Evolutionary conservation across 2,329 filamentous ascomycete species (phyloP), one percentile per base, ranked within the genome.

Genomic region (Lomentospora prolificans): DNA sequence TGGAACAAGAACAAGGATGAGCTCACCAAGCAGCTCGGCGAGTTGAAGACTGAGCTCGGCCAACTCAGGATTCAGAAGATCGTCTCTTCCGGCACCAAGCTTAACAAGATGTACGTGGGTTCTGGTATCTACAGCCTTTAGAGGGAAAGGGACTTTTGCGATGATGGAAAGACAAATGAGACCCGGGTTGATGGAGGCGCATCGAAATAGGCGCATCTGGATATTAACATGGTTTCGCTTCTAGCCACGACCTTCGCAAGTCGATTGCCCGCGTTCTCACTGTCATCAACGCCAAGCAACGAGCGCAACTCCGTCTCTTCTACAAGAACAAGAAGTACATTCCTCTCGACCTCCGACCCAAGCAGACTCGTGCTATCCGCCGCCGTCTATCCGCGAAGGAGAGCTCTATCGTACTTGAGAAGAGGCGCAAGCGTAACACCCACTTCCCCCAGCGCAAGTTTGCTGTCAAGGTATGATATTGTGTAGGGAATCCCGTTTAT

Each of bases 321-420:
- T 99, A 99, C 86, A 95, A 96, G 85, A 88, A 87, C 86, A 97
- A 97, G 89, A 97, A 96, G 84, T 96, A 96, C 85, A 79, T 90
- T 63, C 94, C 94, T 64, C 90, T 99, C 74, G 95, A 99, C 77
- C 91, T 99, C 81, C 89, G 94, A 77, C 78, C 90, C 73, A 97
- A 97, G 89, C 86, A 94, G 82, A 99, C 94, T 73, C 91, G 94
- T 70, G 94, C 91, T 73, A 95, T 97, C 79, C 90, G 94, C 72
- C 89, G 95, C 81, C 84, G 89, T 72, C 82, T 99, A 78, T 92
- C 87, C 71, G 86, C 89, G 75, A 84, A 95, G 82, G 92, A 99
- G 79, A 85, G 87, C 69, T 81, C 84, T 68, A 82, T 85, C 74
- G 80, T 85, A 69, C 87, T 95, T 65, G 86, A 92, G 79, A 96